Evolutionary conservation across 2,329 filamentous ascomycete species (phyloP).

Genomic region (Hymenoscyphus repandus): DNA sequence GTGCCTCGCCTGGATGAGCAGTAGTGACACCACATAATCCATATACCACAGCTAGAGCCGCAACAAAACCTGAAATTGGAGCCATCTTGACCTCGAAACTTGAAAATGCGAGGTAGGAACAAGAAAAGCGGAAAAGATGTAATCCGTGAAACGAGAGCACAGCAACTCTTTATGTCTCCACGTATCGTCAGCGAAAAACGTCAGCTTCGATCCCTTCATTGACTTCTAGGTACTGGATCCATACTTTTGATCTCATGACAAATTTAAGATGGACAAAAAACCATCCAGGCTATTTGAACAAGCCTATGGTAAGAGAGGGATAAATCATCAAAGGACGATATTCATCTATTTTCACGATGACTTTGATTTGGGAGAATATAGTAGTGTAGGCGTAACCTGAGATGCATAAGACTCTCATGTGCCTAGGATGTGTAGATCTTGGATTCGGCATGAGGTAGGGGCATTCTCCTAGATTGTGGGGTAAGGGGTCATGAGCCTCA

Average conservation of each 20-base stretch:
- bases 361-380: not conserved
- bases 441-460: not conserved
- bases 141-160: not conserved
- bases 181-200: not conserved
- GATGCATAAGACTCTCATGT: not conserved
- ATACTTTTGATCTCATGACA: constrained; percentile 9
- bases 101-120: not conserved
- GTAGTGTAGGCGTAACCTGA: not conserved
- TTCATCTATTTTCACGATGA: constrained; percentile 8
- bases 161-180: not conserved
- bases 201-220: not conserved
- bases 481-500: not conserved
- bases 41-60: constrained; percentile 6
- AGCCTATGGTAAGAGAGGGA: constrained; percentile 1
- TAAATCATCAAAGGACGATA: constrained; percentile 2
- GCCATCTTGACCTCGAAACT: constrained; percentile 3
- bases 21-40: constrained; percentile 7
- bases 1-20: constrained; percentile 6
- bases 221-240: not conserved
- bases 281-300: constrained; percentile 4
- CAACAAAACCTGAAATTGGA: constrained; percentile 2
- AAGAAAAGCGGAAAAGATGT: not conserved
- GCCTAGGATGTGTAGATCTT: not conserved
- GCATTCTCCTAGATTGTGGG: constrained; percentile 4
- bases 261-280: not conserved